These are phyloP conservation scores for Suillus cothurnatus DNA, from an alignment of 768 basidiomycete species.

Conservation along the genomic window DNA sequence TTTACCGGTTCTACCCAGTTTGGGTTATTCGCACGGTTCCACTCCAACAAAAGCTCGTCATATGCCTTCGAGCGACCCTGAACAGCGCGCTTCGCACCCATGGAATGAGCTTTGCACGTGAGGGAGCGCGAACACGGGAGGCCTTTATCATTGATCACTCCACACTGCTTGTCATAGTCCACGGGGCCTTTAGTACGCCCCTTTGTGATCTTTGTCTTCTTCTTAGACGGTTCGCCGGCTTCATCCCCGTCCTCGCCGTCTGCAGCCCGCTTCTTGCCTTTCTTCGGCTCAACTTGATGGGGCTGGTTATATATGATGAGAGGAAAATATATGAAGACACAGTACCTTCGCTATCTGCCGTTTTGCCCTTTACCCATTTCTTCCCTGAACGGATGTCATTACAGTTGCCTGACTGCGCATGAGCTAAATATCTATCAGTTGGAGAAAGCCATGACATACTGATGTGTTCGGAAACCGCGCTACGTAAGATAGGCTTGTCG, in stretches of 20 bases:
- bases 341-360: slow-evolving; percentile 49
- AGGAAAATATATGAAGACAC: slow-evolving; percentile 3
- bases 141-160: slow-evolving; percentile 95
- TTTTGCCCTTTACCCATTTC: slow-evolving; percentile 61
- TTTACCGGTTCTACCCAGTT: slow-evolving; percentile 89
- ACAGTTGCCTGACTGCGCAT: slow-evolving; percentile 53
- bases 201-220: slow-evolving; percentile 82
- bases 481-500: slow-evolving; percentile 76
- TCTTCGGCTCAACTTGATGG: slow-evolving; percentile 41
- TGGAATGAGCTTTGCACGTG: slow-evolving; percentile 97
- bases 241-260: slow-evolving; percentile 72
- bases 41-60: slow-evolving; percentile 88
- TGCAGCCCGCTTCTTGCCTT: slow-evolving; percentile 80
- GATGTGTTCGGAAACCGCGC: slow-evolving; percentile 73
- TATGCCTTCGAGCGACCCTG: slow-evolving; percentile 81
- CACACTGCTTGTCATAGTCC: slow-evolving; percentile 90
- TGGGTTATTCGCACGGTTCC: slow-evolving; percentile 86
- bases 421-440: slow-evolving; percentile 11
- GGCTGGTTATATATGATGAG: slow-evolving; percentile 11
- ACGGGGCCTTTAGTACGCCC: slow-evolving; percentile 84
- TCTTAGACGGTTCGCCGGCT: slow-evolving; percentile 66
- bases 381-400: slow-evolving; percentile 54
- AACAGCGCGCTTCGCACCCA: slow-evolving; percentile 95
- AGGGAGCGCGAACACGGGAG: slow-evolving; percentile 92
- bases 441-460: slow-evolving; percentile 46